Evolutionary conservation across 805 yeast species (phyloP).

Genomic region (Myxozyma neotropica): DNA sequence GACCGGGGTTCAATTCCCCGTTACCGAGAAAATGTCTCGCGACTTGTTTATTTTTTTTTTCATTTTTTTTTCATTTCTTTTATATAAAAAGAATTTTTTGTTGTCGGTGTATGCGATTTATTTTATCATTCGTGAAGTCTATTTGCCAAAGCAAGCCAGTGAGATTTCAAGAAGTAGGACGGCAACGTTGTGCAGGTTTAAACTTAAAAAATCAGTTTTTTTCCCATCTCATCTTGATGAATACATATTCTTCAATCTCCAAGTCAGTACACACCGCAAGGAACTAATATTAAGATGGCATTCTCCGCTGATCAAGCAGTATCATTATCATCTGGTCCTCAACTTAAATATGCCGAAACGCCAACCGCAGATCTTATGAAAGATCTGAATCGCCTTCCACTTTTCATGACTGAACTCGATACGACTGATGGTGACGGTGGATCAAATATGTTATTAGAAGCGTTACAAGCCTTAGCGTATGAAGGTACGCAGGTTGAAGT

Average conservation of each 20-base stretch:
- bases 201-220: no score
- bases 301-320: no score
- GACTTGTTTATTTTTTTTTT: neutral
- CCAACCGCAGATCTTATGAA: slow-evolving; percentile 73
- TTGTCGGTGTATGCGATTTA: neutral
- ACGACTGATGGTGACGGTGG: slow-evolving; percentile 77
- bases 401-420: slow-evolving; percentile 88
- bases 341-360: slow-evolving; percentile 38
- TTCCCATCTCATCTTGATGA: no score
- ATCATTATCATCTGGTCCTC: slow-evolving; percentile 13
- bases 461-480: slow-evolving; percentile 84
- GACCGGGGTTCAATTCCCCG: slow-evolving; percentile 34
- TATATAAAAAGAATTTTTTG: no score
- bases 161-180: no score
- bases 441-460: slow-evolving; percentile 69
- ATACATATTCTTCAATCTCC: no score
- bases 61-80: neutral
- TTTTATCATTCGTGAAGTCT: no score
- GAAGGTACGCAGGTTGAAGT: slow-evolving; percentile 95
- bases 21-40: slow-evolving; percentile 21
- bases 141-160: no score
- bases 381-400: slow-evolving; percentile 82
- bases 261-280: no score
- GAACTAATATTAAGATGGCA: no score
- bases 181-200: no score